Percentiles rank a stretch among this genome's conserved stretches.
These are phyloP conservation scores for Colletotrichum karsti DNA, from an alignment of 2,329 filamentous ascomycete genomes.

Conservation along the genomic window DNA sequence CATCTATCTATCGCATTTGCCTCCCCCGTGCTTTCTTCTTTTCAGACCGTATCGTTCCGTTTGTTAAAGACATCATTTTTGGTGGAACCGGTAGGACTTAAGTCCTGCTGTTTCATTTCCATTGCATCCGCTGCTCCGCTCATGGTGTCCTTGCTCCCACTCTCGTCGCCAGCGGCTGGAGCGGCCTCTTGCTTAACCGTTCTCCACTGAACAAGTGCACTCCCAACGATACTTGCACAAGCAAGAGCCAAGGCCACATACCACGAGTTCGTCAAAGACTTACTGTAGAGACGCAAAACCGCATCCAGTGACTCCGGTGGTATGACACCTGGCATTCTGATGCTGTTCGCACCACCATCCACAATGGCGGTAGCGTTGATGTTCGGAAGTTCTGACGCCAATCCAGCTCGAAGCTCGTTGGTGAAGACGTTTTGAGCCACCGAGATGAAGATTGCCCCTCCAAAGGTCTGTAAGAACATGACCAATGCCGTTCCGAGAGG, in stretches of 20 bases:
- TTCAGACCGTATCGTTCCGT: not conserved
- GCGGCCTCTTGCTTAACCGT: not conserved
- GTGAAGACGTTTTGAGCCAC: slow-evolving; percentile 20
- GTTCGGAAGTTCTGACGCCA: not conserved
- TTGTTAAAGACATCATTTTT: not conserved
- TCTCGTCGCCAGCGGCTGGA: not conserved
- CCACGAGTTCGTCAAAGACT: slow-evolving; percentile 7
- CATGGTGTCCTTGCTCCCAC: not conserved
- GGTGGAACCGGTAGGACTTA: not conserved
- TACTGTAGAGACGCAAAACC: not conserved
- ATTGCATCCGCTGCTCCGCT: not conserved
- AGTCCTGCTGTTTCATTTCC: slow-evolving; percentile 11
- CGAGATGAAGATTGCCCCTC: slow-evolving; percentile 20
- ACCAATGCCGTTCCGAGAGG: slow-evolving; percentile 20
- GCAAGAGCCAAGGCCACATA: slow-evolving; percentile 1
- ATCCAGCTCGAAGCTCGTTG: not conserved
- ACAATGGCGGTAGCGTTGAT: slow-evolving; percentile 10
- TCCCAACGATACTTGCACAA: slow-evolving; percentile 1
- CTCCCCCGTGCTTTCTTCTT: not conserved
- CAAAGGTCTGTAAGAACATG: slow-evolving; percentile 21
- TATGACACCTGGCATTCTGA: not conserved
- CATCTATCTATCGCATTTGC: no score
- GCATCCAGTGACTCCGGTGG: not conserved
- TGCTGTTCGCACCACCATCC: slow-evolving; percentile 2
- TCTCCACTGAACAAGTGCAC: slow-evolving; percentile 7